phyloP scores from a whole-genome alignment of 2,329 filamentous ascomycete genomes.

The Aspergillus pseudoterreus region DNA sequence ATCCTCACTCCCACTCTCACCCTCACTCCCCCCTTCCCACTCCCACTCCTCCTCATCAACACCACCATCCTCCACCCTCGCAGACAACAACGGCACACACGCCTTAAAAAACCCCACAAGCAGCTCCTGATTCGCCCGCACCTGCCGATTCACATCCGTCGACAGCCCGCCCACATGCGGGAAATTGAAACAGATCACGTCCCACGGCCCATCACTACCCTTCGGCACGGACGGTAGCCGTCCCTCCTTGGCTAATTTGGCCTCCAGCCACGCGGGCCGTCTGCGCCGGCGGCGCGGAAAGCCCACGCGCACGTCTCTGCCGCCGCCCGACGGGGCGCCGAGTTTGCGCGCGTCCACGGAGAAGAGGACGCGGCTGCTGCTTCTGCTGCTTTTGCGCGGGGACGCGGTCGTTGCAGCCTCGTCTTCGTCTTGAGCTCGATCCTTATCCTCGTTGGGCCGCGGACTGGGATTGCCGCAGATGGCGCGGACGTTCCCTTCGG shows the following conservation, averaged over 20 bases:
- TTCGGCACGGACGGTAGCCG: not conserved
- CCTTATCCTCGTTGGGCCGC: not conserved
- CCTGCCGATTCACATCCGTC: constrained; percentile 91
- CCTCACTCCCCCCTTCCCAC: constrained; percentile 17
- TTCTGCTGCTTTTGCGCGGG: not conserved
- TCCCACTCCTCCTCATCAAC: constrained; percentile 23
- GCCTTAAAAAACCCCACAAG: constrained; percentile 48
- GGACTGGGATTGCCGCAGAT: constrained; percentile 21
- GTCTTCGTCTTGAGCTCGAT: not conserved
- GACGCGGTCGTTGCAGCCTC: not conserved
- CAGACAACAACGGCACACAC: constrained; percentile 39
- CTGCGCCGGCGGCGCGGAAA: constrained; percentile 28
- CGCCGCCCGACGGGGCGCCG: constrained; percentile 30
- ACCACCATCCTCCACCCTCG: constrained; percentile 19
- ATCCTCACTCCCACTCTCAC: constrained; percentile 14
- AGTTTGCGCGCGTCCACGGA: constrained; percentile 44
- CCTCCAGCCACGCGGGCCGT: constrained; percentile 26
- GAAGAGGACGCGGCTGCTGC: constrained; percentile 31
- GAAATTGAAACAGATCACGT: constrained; percentile 91
- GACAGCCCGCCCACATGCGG: constrained; percentile 90
- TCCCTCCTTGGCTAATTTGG: constrained; percentile 3
- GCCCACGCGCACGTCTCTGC: constrained; percentile 44
- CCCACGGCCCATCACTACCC: constrained; percentile 50
- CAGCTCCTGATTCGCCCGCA: constrained; percentile 76
- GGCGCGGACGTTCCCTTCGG: constrained; percentile 54